Evolutionary conservation across 2,329 filamentous ascomycete species (phyloP), one percentile per base, ranked within the genome.

Genomic region (Arthroderma sp.): DNA sequence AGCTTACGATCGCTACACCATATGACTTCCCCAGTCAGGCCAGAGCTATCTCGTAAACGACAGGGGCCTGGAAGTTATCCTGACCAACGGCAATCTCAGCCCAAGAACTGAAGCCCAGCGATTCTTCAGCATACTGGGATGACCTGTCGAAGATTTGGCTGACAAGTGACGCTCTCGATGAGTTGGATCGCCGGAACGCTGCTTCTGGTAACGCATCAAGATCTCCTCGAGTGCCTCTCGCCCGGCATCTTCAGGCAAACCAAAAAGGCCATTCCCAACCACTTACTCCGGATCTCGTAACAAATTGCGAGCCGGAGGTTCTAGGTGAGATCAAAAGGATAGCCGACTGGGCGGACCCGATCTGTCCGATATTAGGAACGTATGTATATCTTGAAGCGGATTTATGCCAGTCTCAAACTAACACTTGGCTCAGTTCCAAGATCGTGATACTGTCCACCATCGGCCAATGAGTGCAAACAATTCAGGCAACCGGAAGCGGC

Each of bases 141-240:
- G 54, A 50, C 38, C 36, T 58, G 28, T 56, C 53, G 6, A 52
- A 49, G 34, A 50, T 54, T 38, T 51, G 51, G 43, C 44, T 57
- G 31, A 56, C 51, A 10, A 45, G 46, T 34, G 15, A 38, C 33
- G 51, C 53, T 6, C 45, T 57, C 36, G 29, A 38, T 46, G 55
- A 57, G 48, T 37, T 57, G 9, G 47, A 57, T 43, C 50, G 47
- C 44, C 49, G 53, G 31, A 54, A 48, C 39, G 32, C n/a, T 29
- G 7, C 38, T 40, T 41, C 15, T n/a, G 29, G n/a, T 6, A 27
- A n/a, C 10, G 6, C 11, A 30, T 8, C 8, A 36, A 29, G 10
- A 28, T 8, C 10, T 27, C 28, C 44, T 36, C 42, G 36, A 27
- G 37, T 29, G 40, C 42, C 43, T 28, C 7, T 48, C 30, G 49